These are phyloP conservation scores for Castanea crenata DNA, from an alignment of 306 rosid species.

Conservation along the genomic window DNA sequence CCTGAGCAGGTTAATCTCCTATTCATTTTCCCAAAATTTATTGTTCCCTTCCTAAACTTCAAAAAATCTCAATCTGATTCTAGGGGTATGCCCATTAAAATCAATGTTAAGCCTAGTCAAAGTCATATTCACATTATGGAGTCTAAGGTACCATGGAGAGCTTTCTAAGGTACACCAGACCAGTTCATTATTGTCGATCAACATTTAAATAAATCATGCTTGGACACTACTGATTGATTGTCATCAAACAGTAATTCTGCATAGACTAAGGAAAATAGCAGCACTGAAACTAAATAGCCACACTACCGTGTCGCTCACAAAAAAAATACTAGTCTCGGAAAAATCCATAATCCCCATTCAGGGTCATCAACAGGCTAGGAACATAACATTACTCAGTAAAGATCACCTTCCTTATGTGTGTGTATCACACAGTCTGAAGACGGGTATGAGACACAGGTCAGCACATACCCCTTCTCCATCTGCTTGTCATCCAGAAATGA, in stretches of 20 bases:
- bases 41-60: no score
- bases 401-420: conserved; percentile 64
- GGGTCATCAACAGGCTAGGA: not conserved
- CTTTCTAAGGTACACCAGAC: no score
- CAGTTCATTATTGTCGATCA: not conserved
- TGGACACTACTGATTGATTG: not conserved
- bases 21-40: no score
- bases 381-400: conserved; percentile 21
- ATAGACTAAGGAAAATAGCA: not conserved
- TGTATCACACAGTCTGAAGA: conserved; percentile 55
- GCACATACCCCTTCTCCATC: conserved; percentile 49
- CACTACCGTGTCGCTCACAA: not conserved
- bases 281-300: not conserved
- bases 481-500: conserved; percentile 61
- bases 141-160: no score
- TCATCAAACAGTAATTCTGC: not conserved
- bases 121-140: not conserved
- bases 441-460: conserved; percentile 63
- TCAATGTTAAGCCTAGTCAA: not conserved
- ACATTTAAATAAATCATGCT: not conserved
- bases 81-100: not conserved
- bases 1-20: not conserved
- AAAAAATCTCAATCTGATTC: no score
- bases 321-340: not conserved
- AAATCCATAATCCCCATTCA: not conserved